Base-by-base conservation (phyloP, 768 basidiomycete genomes). In the Coprinopsis cinerea region DNA sequence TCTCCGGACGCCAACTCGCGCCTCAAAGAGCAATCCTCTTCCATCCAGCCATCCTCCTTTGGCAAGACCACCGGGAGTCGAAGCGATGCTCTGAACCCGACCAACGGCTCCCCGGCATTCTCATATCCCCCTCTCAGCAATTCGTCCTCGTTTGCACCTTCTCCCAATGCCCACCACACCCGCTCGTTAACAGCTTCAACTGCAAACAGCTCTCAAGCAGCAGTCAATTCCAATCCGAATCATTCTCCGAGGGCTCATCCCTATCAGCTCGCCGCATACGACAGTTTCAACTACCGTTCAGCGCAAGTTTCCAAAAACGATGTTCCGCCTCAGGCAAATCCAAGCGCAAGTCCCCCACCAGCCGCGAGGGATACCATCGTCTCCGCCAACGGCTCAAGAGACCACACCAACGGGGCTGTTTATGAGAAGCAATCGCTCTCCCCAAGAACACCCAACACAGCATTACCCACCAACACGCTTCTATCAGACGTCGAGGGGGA, bases 251-350 rank as follows among this genome's bases (percentile, higher is more conserved):
- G 44, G 15, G 44, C 44, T 7, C 44, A 45, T 20, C 44, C 44
- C 28, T 45, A 45, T 20, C 44, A 45, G 20, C 27, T 45, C 5
- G 44, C 44, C 6, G 44, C 44, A 15, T 45, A 45, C 27, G 41
- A 43, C 41, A 45, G 44, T 18, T 18, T 9, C 27, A 45, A 45
- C 28, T 45, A 45, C 22, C 44, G 44, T 7, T 45, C 44, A 5
- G 20, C 14, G 15, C 44, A n/a, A 4, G 44, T 9, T 11, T 7
- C 25, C 18, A 17, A 23, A 9, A 10, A 9, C 27, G 32, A 18
- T n/a, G 9, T 34, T n/a, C 30, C 30, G n/a, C 9, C 9, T 34
- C 30, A n/a, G 9, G n/a, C 9, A 34, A n/a, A 34, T 34, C 30
- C 30, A n/a, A n/a, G n/a, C n/a, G 15, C 30, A 7, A 32, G 30